Evolutionary conservation across 345 rosid genomes (phyloP), one percentile per base, ranked within the genome.

Genomic region (Rhizophora apiculata): DNA sequence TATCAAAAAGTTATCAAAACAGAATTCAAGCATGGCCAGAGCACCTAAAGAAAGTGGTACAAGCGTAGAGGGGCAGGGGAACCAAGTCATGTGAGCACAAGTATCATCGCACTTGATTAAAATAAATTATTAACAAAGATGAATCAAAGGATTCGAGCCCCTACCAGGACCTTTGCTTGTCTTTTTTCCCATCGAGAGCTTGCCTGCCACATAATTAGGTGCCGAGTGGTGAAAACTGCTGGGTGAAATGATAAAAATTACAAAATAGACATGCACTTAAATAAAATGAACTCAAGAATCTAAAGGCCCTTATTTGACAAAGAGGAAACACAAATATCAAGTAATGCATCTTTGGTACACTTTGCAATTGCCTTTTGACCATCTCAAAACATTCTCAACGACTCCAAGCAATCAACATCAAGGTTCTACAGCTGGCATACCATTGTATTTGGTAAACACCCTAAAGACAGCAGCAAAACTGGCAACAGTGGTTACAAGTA

Each of bases 81-180:
- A 43, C 49, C 1, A 1, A 13, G 49, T 15, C 49, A 13, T 13
- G 49, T 13, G 49, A 43, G 49, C 49, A 43, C 18, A 43, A 43
- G 49, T 43, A 43, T 56, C 60, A 10, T 16, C 3, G 9, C 60
- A 56, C 16, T 24, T 21, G 30, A 11, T 55, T 52, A 20, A n/a
- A 55, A 62, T 58, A 37, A 21, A 15, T n/a, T 31, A 16, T 65
- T 72, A 30, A 64, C 9, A 4, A 59, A 32, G 36, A 51, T 6
- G 22, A 6, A 22, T 55, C 27, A 34, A 69, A 60, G 31, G 65
- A 27, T 69, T 27, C 57, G 64, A 52, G 39, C 59, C 78, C 87
- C 27, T 87, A 94, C 99, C 97, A 91, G 73, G 66, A 94, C 93
- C 83, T 87, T 89, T 27, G 93, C 87, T 82, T 94, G 99, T 72